Evolutionary conservation across 2,329 filamentous ascomycete genomes (phyloP).

Genomic region (Ceratocystiopsis sp.): DNA sequence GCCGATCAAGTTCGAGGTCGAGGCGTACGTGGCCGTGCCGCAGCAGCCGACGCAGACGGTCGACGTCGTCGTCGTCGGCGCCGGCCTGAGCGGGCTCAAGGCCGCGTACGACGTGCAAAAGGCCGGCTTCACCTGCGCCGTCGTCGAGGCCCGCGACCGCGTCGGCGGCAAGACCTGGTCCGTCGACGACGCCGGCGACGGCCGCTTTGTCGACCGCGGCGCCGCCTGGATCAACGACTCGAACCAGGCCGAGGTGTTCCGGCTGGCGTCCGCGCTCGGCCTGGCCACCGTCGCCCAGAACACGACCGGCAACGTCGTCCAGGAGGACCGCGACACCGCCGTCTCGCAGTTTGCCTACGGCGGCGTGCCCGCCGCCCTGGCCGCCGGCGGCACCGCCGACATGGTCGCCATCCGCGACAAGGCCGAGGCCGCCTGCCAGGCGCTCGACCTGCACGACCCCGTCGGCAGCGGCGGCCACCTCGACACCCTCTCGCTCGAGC

Average conservation of each 20-base stretch:
- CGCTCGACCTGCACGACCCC: slow-evolving; percentile 6
- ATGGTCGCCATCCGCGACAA: slow-evolving; percentile 1
- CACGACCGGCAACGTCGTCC: slow-evolving; percentile 5
- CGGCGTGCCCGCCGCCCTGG: not conserved
- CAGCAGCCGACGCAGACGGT: not conserved
- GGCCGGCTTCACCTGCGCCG: slow-evolving; percentile 15
- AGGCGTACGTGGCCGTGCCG: slow-evolving; percentile 4
- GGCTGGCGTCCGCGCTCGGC: not conserved
- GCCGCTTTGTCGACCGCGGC: slow-evolving; percentile 4
- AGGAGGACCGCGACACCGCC: not conserved
- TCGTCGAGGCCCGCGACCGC: slow-evolving; percentile 31
- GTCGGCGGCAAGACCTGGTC: slow-evolving; percentile 34
- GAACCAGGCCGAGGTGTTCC: slow-evolving; percentile 5
- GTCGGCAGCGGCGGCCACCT: slow-evolving; percentile 1
- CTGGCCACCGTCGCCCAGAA: slow-evolving; percentile 4
- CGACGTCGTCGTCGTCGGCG: slow-evolving; percentile 7
- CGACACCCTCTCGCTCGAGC: slow-evolving; percentile 4
- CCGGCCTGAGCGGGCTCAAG: slow-evolving; percentile 5
- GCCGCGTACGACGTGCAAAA: slow-evolving; percentile 3
- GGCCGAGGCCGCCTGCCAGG: slow-evolving; percentile 4
- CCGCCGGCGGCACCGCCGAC: not conserved
- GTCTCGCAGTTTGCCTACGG: slow-evolving; percentile 5
- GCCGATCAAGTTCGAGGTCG: slow-evolving; percentile 6
- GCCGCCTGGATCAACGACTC: slow-evolving; percentile 8
- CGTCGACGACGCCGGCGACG: slow-evolving; percentile 1